Conservation (phyloP, 225 moss, liverwort and hornwort species). For the Polytrichum commune region DNA sequence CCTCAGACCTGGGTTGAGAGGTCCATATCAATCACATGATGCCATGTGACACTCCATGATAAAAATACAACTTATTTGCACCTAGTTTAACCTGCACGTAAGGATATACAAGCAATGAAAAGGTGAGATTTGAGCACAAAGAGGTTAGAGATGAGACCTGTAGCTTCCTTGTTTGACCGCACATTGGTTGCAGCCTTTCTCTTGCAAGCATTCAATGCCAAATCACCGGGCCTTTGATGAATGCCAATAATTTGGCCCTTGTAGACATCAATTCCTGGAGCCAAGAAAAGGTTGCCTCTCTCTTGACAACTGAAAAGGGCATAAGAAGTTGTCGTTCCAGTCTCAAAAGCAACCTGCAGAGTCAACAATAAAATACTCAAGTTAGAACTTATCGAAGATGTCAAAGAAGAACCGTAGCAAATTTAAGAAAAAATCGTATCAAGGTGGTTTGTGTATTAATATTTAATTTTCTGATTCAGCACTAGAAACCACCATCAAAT, state of each 20-base stretch:
- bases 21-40: too few relatives aligned
- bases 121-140: neutral
- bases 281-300: constrained; percentile 73
- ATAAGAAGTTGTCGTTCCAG: constrained; percentile 81
- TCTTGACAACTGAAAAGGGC: constrained; percentile 96
- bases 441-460: neutral
- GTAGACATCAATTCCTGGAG: constrained; percentile 73
- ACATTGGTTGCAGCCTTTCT: constrained; percentile 93
- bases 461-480: too few relatives aligned
- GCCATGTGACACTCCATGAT: too few relatives aligned
- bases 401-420: too few relatives aligned
- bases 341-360: constrained; percentile 82
- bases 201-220: constrained; percentile 86
- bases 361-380: neutral
- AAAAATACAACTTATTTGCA: too few relatives aligned
- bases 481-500: too few relatives aligned
- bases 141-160: constrained; percentile 38
- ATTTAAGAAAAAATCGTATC: neutral
- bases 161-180: constrained; percentile 94
- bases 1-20: too few relatives aligned
- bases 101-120: too few relatives aligned
- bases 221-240: constrained; percentile 90
- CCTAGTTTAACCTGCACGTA: too few relatives aligned
- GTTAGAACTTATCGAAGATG: neutral
- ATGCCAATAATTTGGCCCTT: constrained; percentile 96